phyloP scores from a whole-genome alignment of 1,284 basidiomycete genomes.

The Sphaerobolus stellatus region DNA sequence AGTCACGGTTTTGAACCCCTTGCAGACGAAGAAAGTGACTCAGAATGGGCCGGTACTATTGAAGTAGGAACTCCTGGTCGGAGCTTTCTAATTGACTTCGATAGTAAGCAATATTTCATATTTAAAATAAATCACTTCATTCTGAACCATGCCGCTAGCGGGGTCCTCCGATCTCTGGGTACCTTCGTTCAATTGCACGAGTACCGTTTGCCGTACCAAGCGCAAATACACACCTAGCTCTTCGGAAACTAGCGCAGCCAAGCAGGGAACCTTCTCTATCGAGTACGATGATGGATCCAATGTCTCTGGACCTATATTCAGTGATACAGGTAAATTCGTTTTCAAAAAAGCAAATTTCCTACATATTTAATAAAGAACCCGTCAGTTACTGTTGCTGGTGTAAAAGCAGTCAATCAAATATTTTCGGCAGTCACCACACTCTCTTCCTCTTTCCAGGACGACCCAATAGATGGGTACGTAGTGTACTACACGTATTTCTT shows the following conservation, averaged over 20 bases:
- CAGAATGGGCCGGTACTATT: neutral
- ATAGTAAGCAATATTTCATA: neutral
- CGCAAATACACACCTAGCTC: neutral
- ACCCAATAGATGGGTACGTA: slow-evolving; percentile 8
- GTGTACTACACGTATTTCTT: neutral
- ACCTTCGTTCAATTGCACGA: neutral
- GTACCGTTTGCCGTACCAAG: neutral
- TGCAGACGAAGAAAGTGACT: neutral
- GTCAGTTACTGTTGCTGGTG: neutral
- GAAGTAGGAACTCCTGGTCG: neutral
- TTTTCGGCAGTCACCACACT: slow-evolving; percentile 32
- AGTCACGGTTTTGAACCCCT: neutral
- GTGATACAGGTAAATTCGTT: slow-evolving; percentile 40
- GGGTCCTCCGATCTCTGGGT: slow-evolving; percentile 3
- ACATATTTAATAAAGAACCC: neutral
- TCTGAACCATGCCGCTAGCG: neutral
- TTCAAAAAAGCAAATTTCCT: neutral
- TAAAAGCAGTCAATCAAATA: slow-evolving; percentile 27
- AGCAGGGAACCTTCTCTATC: slow-evolving; percentile 38
- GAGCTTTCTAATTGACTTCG: neutral
- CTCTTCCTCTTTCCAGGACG: slow-evolving; percentile 25
- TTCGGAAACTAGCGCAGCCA: neutral
- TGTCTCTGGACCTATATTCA: slow-evolving; percentile 50
- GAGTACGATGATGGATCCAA: slow-evolving; percentile 58
- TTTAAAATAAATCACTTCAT: neutral